A percentile compares a stretch with the other conserved stretches of the same genome.
These are phyloP conservation scores for Nitzschia sp. DNA, from an alignment of 108 stramenopile species.

Conservation along the genomic window DNA sequence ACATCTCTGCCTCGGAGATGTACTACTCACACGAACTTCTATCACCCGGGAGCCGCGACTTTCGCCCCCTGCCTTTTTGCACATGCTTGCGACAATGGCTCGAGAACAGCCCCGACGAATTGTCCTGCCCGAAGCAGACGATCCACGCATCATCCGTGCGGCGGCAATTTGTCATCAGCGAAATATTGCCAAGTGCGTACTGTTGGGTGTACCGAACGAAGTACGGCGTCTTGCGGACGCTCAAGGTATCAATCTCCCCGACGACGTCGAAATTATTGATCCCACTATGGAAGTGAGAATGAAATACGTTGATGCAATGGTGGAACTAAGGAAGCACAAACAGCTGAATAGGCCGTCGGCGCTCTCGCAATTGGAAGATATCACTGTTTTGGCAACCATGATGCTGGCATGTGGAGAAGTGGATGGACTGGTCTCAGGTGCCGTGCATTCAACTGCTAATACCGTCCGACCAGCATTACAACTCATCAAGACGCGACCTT, in stretches of 20 bases:
- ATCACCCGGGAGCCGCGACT: constrained; percentile 14
- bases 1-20: not conserved
- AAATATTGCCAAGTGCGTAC: constrained; percentile 22
- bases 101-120: constrained; percentile 22
- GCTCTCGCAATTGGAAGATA: constrained; percentile 31
- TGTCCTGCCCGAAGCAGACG: constrained; percentile 37
- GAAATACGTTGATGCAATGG: constrained; percentile 27
- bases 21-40: not conserved
- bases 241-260: constrained; percentile 11
- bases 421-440: constrained; percentile 49
- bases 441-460: constrained; percentile 36
- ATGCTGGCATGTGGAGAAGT: constrained; percentile 38
- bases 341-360: constrained; percentile 25
- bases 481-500: constrained; percentile 31
- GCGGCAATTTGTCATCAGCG: constrained; percentile 17
- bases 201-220: constrained; percentile 22
- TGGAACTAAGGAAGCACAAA: constrained; percentile 39
- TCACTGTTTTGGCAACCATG: constrained; percentile 39
- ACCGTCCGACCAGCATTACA: constrained; percentile 49
- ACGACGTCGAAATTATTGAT: constrained; percentile 19
- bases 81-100: constrained; percentile 16
- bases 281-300: constrained; percentile 18
- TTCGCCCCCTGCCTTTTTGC: constrained; percentile 25
- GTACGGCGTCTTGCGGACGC: constrained; percentile 15
- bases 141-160: constrained; percentile 20